Evolutionary conservation across 2,329 filamentous ascomycete genomes (phyloP).

Genomic region (Grosmannia penicillata): DNA sequence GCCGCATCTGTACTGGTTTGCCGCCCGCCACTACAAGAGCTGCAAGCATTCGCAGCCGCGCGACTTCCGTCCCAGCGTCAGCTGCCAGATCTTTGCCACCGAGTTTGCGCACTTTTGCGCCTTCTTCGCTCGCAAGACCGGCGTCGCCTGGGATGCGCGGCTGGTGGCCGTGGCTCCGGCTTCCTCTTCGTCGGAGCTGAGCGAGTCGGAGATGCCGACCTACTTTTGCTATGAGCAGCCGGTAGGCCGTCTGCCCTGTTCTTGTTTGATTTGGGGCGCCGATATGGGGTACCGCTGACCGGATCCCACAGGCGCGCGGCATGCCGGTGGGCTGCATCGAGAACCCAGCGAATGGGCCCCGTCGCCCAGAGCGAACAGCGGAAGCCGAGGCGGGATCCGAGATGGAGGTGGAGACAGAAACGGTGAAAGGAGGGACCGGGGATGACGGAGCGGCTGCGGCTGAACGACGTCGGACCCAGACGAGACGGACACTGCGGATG

Average conservation of each 20-base stretch:
- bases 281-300: not conserved
- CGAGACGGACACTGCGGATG: no score
- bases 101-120: slow-evolving; percentile 36
- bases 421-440: no score
- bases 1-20: slow-evolving; percentile 47
- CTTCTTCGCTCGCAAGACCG: slow-evolving; percentile 44
- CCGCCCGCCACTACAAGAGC: slow-evolving; percentile 32
- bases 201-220: not conserved
- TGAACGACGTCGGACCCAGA: no score
- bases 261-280: not conserved
- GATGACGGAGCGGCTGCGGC: no score
- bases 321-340: slow-evolving; percentile 16
- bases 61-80: slow-evolving; percentile 23
- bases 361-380: no score
- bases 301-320: slow-evolving; percentile 10
- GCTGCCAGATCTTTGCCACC: slow-evolving; percentile 21
- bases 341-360: slow-evolving; percentile 2
- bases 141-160: slow-evolving; percentile 44
- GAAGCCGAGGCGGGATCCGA: no score
- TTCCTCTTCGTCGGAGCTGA: no score
- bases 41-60: slow-evolving; percentile 20
- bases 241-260: slow-evolving; percentile 21
- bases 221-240: slow-evolving; percentile 6
- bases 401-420: no score
- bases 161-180: slow-evolving; percentile 4